A percentile compares a stretch with the other conserved stretches of the same genome.
These are phyloP conservation scores for Bocquillonia castaneifolia DNA, from an alignment of 441 rosid genomes.

Conservation along the genomic window DNA sequence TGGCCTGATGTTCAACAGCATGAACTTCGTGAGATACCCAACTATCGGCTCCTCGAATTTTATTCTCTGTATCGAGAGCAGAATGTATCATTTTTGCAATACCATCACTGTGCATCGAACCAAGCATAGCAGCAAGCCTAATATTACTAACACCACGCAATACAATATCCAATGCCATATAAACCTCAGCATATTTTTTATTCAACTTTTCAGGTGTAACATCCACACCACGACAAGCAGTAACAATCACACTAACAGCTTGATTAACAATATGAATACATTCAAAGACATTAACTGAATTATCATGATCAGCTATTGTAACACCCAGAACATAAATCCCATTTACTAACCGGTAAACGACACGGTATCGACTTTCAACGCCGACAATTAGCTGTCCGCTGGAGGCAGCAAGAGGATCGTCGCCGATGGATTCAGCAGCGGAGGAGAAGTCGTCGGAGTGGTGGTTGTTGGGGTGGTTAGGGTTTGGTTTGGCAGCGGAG, in stretches of 20 bases:
- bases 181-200: constrained; percentile 84
- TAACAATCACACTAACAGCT: constrained; percentile 79
- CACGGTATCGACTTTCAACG: constrained; percentile 91
- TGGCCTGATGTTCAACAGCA: constrained; percentile 57
- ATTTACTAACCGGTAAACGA: constrained; percentile 84
- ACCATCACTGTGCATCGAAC: constrained; percentile 88
- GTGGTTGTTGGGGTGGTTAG: constrained; percentile 27
- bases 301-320: constrained; percentile 75
- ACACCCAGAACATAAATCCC: constrained; percentile 84
- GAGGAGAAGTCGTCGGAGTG: constrained; percentile 26
- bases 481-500: constrained; percentile 46
- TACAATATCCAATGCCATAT: constrained; percentile 92
- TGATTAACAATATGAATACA: constrained; percentile 90
- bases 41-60: constrained; percentile 82
- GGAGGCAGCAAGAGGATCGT: constrained; percentile 90
- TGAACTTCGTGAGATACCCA: constrained; percentile 60
- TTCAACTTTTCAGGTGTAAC: constrained; percentile 88
- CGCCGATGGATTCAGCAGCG: constrained; percentile 47
- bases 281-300: constrained; percentile 84
- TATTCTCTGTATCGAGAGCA: constrained; percentile 71
- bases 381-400: constrained; percentile 92
- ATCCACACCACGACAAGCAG: constrained; percentile 95
- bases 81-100: constrained; percentile 97
- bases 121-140: constrained; percentile 85
- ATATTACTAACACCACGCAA: constrained; percentile 82